A percentile compares a stretch with the other conserved stretches of the same genome.
These are phyloP conservation scores for Lasiosphaeria miniovina DNA, from an alignment of 495 filamentous ascomycete species.

Conservation along the genomic window DNA sequence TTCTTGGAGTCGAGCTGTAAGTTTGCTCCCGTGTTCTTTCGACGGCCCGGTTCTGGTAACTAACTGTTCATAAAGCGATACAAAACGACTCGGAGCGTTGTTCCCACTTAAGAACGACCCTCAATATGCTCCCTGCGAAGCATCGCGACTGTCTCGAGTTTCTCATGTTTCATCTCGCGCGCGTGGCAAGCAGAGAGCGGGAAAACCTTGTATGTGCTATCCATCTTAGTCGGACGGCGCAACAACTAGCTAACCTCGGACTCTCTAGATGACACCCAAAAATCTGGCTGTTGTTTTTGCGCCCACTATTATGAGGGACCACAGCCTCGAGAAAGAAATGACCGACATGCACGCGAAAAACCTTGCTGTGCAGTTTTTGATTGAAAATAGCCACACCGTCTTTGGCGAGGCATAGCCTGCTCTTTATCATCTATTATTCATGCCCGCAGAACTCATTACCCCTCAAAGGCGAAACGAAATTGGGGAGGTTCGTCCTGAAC, in stretches of 20 bases:
- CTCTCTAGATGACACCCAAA: constrained; percentile 76
- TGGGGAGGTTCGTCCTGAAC: not conserved
- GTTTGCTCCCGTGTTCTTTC: constrained; percentile 6
- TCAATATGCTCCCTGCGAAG: constrained; percentile 72
- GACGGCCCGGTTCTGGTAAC: not conserved
- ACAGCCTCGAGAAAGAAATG: constrained; percentile 88
- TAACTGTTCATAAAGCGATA: constrained; percentile 36
- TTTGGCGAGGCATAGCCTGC: constrained; percentile 48
- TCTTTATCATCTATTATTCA: not conserved
- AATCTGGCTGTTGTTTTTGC: constrained; percentile 98
- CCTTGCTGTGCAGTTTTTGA: constrained; percentile 80
- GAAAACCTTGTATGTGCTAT: constrained; percentile 65
- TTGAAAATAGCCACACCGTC: constrained; percentile 78
- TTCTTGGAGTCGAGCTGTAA: constrained; percentile 74
- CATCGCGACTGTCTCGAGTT: constrained; percentile 91
- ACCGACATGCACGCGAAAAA: constrained; percentile 93
- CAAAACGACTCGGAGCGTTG: constrained; percentile 59
- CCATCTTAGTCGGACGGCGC: not conserved
- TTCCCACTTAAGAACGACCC: constrained; percentile 61
- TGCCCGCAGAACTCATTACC: not conserved
- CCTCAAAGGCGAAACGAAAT: not conserved
- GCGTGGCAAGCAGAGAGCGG: constrained; percentile 75
- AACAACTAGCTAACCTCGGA: constrained; percentile 16
- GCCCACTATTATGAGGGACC: constrained; percentile 91
- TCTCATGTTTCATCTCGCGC: constrained; percentile 87